Percentiles rank a stretch among this genome's conserved stretches.
phyloP scores from a whole-genome alignment of 352 stramenopile species.

The Pythium rhizo-oryzae region DNA sequence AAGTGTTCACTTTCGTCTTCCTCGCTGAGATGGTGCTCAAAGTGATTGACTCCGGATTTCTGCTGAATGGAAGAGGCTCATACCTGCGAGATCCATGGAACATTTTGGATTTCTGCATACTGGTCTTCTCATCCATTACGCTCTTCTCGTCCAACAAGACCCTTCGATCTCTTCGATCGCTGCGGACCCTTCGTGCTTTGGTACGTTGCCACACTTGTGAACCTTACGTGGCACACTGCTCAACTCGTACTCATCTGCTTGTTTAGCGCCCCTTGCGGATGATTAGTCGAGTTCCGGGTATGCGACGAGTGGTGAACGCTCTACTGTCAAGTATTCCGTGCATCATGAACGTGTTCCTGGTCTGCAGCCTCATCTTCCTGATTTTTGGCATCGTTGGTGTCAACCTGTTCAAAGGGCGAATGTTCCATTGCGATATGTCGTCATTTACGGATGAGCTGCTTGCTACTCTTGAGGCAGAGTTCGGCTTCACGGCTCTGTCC shows the following conservation, averaged over 20 bases:
- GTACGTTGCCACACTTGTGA: conserved; percentile 25
- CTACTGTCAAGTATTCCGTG: conserved; percentile 72
- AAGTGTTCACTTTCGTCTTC: conserved; percentile 62
- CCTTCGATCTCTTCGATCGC: conserved; percentile 51
- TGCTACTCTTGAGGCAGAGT: conserved; percentile 31
- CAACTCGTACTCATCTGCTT: neutral
- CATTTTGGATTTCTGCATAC: conserved; percentile 69
- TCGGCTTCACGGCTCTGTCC: conserved; percentile 41
- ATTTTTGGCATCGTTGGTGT: conserved; percentile 78
- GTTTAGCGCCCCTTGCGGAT: conserved; percentile 56
- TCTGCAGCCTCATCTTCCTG: conserved; percentile 90
- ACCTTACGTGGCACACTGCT: neutral
- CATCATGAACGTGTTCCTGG: conserved; percentile 77
- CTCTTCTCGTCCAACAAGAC: conserved; percentile 46
- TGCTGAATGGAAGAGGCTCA: conserved; percentile 47
- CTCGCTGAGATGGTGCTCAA: conserved; percentile 77
- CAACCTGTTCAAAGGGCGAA: conserved; percentile 85
- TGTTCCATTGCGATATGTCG: conserved; percentile 70
- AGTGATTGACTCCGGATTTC: conserved; percentile 64
- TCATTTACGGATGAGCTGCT: conserved; percentile 34
- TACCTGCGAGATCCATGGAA: conserved; percentile 84
- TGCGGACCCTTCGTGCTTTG: conserved; percentile 69
- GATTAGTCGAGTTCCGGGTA: conserved; percentile 62
- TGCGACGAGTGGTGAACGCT: conserved; percentile 80
- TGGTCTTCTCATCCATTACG: conserved; percentile 51